These are phyloP conservation scores for Andrographis paniculata DNA, from an alignment of 305 asterid species.

Conservation along the genomic window DNA sequence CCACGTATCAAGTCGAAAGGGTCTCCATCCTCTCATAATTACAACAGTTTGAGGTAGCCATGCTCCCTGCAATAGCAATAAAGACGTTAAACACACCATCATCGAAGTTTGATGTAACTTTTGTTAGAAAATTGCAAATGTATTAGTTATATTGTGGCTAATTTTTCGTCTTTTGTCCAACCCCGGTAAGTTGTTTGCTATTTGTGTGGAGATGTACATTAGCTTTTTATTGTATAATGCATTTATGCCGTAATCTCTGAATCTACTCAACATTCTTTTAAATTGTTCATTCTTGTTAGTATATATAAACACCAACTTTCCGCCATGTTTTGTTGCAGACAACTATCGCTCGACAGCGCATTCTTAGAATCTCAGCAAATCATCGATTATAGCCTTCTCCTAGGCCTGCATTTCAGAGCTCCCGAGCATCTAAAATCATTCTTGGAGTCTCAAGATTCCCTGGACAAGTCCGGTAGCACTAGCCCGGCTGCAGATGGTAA, in stretches of 20 bases:
- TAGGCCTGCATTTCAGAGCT: slow-evolving; percentile 96
- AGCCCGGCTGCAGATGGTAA: slow-evolving; percentile 40
- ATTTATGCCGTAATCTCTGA: not conserved
- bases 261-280: slow-evolving; percentile 3
- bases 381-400: slow-evolving; percentile 89
- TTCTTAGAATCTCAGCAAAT: slow-evolving; percentile 80
- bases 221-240: no score
- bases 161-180: no score
- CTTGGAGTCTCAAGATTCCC: slow-evolving; percentile 51
- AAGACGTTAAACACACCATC: no score
- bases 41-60: no score
- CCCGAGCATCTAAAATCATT: slow-evolving; percentile 77
- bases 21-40: no score
- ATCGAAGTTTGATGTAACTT: no score
- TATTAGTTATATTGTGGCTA: no score
- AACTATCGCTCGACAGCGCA: slow-evolving; percentile 59
- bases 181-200: no score
- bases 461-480: slow-evolving; percentile 27
- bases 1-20: not conserved
- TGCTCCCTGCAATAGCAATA: no score
- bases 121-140: no score
- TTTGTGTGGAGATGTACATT: no score
- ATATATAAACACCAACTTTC: slow-evolving; percentile 16
- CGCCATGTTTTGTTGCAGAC: slow-evolving; percentile 41
- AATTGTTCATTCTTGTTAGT: no score